Conservation (phyloP, 192 early-diverging fungal genomes). For the Linnemannia exigua region DNA sequence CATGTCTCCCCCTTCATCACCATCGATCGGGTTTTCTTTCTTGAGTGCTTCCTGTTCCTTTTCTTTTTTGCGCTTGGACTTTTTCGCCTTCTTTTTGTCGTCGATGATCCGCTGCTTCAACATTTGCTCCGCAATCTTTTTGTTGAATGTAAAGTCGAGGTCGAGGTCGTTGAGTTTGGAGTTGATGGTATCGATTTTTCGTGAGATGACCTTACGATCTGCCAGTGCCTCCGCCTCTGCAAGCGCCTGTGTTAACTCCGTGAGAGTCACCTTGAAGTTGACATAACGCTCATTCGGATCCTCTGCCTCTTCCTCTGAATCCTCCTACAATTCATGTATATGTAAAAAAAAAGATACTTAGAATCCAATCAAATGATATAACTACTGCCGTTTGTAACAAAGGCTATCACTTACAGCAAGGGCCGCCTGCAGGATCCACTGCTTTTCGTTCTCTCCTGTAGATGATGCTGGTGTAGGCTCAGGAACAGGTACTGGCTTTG, state of each 20-base stretch:
- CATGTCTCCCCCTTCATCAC: slow-evolving; percentile 39
- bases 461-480: neutral
- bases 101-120: slow-evolving; percentile 38
- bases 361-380: too few species aligned
- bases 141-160: slow-evolving; percentile 58
- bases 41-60: slow-evolving; percentile 35
- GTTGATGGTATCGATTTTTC: slow-evolving; percentile 46
- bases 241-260: slow-evolving; percentile 16
- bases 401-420: slow-evolving; percentile 29
- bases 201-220: slow-evolving; percentile 29
- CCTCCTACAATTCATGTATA: slow-evolving; percentile 18
- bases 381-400: too few species aligned
- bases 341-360: neutral
- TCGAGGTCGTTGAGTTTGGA: slow-evolving; percentile 54
- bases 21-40: slow-evolving; percentile 7
- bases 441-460: slow-evolving; percentile 31
- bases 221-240: slow-evolving; percentile 9
- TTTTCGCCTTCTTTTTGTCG: slow-evolving; percentile 42
- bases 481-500: neutral
- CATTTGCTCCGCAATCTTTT: slow-evolving; percentile 43
- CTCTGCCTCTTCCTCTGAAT: slow-evolving; percentile 49
- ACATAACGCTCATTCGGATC: slow-evolving; percentile 50
- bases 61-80: slow-evolving; percentile 42
- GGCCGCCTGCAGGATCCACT: slow-evolving; percentile 51
- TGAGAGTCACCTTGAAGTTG: slow-evolving; percentile 31